Evolutionary conservation across 169 alveolate species (phyloP), one percentile per base, ranked within the genome.

Genomic region (Plasmodium yoelii): DNA sequence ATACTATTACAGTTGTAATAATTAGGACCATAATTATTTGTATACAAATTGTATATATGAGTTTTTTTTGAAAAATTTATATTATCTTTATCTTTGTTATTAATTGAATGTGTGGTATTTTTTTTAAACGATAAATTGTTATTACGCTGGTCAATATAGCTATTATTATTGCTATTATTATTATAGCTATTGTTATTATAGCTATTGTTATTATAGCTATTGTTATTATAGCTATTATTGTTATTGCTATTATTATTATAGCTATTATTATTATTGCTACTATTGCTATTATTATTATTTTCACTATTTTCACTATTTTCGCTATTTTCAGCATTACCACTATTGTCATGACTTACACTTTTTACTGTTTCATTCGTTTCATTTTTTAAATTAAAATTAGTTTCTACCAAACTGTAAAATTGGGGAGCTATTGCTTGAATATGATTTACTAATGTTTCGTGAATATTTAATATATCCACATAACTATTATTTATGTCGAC

Each of bases 361-460:
- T 5, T 28, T 56, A 65, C 15, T 19, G 67, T 5, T n/a, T 73
- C 34, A 13, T 49, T 57, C 15, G 34, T 44, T 56, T 70, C 55
- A n/a, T 55, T 69, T 22, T 60, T 55, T 55, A 18, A 42, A 49
- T 8, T 47, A 19, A 82, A n/a, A 24, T 34, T 13, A 19, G 24
- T 65, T 56, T 67, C 90, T 10, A 82, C 39, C 34, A 82, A 53
- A 60, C 24, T 55, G 22, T 82, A 67, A 34, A 82, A 80, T 4
- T 82, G 55, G 12, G 68, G 67, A 9, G 57, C 65, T 19, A 82
- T 82, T 3, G 82, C 47, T 59, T 82, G 73, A 1, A 82, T 67
- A 28, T 82, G 90, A 56, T 65, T 82, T 26, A 82, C 90, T 39
- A 82, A 24, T 8, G 82, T 67, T 56, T 82, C 90, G 19, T 82